Base-by-base conservation (phyloP, 768 basidiomycete species). In the Xanthoconium stramineum region DNA sequence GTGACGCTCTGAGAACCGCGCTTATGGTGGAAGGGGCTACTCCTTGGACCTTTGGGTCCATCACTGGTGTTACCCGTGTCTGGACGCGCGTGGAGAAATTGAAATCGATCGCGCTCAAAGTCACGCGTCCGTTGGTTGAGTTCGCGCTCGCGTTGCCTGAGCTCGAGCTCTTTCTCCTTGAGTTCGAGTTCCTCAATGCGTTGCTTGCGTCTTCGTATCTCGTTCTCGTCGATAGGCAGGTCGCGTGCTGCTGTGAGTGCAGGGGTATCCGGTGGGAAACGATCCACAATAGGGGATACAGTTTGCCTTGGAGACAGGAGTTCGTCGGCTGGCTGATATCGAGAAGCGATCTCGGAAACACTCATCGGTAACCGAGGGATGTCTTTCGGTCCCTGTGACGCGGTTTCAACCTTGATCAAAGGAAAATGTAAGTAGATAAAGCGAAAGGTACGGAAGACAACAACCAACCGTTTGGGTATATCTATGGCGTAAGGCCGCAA, bases 401-500 rank as follows among this genome's bases (percentile, higher is more conserved):
- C 65, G 3, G 78, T 74, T 12, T 76, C 80, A 47, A 82, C 70
- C 85, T 65, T 84, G 57, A 11, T 52, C 37, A 29, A 50, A 52
- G 55, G 14, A 50, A 37, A 53, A 38, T 19, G 47, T 62, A 42
- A 53, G 56, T 24, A 51, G 17, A 50, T 14, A 37, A 13, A 20
- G 11, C 19, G 20, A 39, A 57, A 29, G 24, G 17, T 7, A 43
- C 19, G 39, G 28, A 60, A 52, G 15, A 57, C 40, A 39, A 38
- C 5, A 12, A 74, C 84, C 43, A 61, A 89, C 88, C 53, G 69
- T 75, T 40, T 72, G 77, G 20, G 81, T 77, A 60, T 87, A 90
- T 48, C 80, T 81, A 64, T 79, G 80, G 43, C 85, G 79, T 77
- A 92, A 83, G 2, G 82, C 81, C 42, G 88, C 85, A 44, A 91